Percentiles rank a stretch among this genome's conserved stretches.
phyloP scores from a whole-genome alignment of 108 stramenopile species.

The Mediolabrus comicus region DNA sequence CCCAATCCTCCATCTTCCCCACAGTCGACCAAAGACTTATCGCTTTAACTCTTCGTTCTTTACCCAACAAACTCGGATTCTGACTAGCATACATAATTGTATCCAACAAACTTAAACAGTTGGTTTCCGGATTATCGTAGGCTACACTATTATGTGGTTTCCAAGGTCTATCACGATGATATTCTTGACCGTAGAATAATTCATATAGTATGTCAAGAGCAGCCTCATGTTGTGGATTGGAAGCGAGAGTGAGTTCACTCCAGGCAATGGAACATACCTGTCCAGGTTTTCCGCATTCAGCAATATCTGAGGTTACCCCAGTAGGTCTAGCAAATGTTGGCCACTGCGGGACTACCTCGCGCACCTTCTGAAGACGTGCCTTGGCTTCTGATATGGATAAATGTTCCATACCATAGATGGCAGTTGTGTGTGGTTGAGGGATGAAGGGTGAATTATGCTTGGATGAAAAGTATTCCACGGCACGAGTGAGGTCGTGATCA shows the following conservation, averaged over 20 bases:
- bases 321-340: constrained; percentile 37
- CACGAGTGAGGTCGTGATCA: constrained; percentile 34
- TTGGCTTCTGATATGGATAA: constrained; percentile 37
- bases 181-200: constrained; percentile 20
- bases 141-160: constrained; percentile 53
- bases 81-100: constrained; percentile 32
- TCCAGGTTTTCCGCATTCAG: constrained; percentile 39
- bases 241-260: constrained; percentile 47
- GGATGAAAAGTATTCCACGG: constrained; percentile 23
- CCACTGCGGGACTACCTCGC: constrained; percentile 28
- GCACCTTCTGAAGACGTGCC: constrained; percentile 2
- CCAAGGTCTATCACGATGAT: constrained; percentile 38
- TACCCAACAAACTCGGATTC: constrained; percentile 39
- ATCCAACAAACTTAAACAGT: constrained; percentile 38
- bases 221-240: constrained; percentile 37
- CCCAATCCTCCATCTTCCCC: constrained; percentile 54
- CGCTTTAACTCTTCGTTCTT: constrained; percentile 41
- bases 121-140: constrained; percentile 52
- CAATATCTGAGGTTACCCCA: constrained; percentile 44
- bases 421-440: constrained; percentile 48
- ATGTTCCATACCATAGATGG: constrained; percentile 54
- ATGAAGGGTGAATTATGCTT: constrained; percentile 40
- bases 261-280: constrained; percentile 54
- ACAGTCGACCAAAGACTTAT: constrained; percentile 42
- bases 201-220: constrained; percentile 42